Base-by-base conservation (phyloP, 2,329 filamentous ascomycete genomes). In the Calonectria pseudoturangicola region DNA sequence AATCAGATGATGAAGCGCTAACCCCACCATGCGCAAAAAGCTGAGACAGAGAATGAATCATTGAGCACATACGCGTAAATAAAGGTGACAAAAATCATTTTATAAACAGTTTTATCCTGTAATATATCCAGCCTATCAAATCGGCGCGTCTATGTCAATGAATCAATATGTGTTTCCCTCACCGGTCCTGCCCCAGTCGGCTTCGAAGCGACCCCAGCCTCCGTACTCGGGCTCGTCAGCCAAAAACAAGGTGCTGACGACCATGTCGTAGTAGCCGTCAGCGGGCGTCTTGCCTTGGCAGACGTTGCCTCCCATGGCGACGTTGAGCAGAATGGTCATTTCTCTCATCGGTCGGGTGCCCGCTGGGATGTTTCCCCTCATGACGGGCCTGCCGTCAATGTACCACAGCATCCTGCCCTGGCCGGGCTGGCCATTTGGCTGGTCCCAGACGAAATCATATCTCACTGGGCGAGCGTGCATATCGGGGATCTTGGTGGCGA, bases 251-350 rank as follows among this genome's bases (percentile, higher is more conserved):
- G 85, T 84, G 70, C 89, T 87, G 0, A 92, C 83, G 2, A 90
- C 85, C 81, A 92, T 85, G 70, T 92, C 90, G 77, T 92, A 92
- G 27, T 83, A 81, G 0, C 90, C 90, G 74, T 91, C 86, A 0
- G 76, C 80, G 0, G 90, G 90, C 16, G 84, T 81, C 77, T 85
- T 86, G 0, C 89, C 89, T 18, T 85, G 81, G 74, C 89, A 91
- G 6, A 92, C 90, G 71, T 89, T 91, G 0, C 90, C 90, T 0
- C 90, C 90, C 88, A 92, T 91, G 1, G 90, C 90, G n/a, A 92
- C 85, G 71, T 92, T 92, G 21, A 92, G 85, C 72, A 92, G 81
- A 10, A 92, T 82, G 21, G 86, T 86, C 82, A 87, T 91, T 30
- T 92, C 90, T 68, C 88, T 86, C 81, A 92, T 85, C 7, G 87